phyloP scores from a whole-genome alignment of 306 rosid genomes.

The Casuarina equisetifolia region DNA sequence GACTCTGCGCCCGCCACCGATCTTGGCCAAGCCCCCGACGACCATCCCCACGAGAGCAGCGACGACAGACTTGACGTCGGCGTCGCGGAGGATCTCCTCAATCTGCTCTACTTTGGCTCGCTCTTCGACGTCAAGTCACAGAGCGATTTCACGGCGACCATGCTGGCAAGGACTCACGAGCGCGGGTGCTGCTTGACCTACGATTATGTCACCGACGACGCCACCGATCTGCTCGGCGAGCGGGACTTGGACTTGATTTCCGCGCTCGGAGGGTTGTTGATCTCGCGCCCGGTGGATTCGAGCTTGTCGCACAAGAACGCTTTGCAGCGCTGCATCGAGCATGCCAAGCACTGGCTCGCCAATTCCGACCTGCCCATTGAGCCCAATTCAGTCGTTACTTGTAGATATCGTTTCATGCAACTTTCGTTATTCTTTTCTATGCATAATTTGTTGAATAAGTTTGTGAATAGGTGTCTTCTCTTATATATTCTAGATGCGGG shows the following conservation, averaged over 20 bases:
- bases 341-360: slow-evolving; percentile 83
- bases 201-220: slow-evolving; percentile 93
- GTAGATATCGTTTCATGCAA: slow-evolving; percentile 32
- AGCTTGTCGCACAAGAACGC: slow-evolving; percentile 86
- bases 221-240: slow-evolving; percentile 89
- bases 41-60: slow-evolving; percentile 2
- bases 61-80: slow-evolving; percentile 24
- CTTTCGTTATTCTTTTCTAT: background rate
- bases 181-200: slow-evolving; percentile 93
- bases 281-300: slow-evolving; percentile 78
- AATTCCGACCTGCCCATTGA: slow-evolving; percentile 69
- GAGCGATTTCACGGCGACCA: slow-evolving; percentile 78
- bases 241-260: slow-evolving; percentile 83
- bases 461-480: background rate
- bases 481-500: slow-evolving; percentile 50
- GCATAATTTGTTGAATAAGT: background rate
- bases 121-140: slow-evolving; percentile 86
- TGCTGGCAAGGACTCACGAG: slow-evolving; percentile 87
- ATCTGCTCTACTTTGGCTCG: slow-evolving; percentile 83
- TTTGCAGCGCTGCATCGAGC: slow-evolving; percentile 72
- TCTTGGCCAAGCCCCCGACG: slow-evolving; percentile 9
- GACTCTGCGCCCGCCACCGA: slow-evolving; percentile 21
- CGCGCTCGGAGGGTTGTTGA: slow-evolving; percentile 54
- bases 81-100: slow-evolving; percentile 67
- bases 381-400: slow-evolving; percentile 60